These are phyloP conservation scores for Fusarium chaquense DNA, from an alignment of 2,329 filamentous ascomycete genomes.

Conservation along the genomic window DNA sequence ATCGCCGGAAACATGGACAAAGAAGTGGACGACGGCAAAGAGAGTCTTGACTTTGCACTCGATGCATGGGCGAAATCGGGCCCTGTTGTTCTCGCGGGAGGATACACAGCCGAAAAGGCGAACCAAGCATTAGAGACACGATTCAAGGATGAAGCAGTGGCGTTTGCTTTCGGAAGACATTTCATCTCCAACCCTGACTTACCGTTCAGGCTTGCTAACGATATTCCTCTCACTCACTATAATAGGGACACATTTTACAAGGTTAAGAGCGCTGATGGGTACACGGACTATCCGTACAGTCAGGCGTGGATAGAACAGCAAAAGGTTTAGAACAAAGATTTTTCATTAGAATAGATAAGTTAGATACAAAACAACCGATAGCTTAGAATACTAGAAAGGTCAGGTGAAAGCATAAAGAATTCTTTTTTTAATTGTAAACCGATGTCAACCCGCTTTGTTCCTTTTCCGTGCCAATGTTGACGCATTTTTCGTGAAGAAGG, in stretches of 20 bases:
- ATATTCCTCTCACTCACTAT: conserved; percentile 43
- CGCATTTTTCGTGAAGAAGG: not conserved
- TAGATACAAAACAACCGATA: no score
- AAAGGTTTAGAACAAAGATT: not conserved
- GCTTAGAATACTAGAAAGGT: not conserved
- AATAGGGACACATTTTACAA: conserved; percentile 49
- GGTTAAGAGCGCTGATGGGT: conserved; percentile 34
- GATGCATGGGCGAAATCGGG: conserved; percentile 46
- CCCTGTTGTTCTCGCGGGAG: conserved; percentile 52
- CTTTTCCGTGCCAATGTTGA: not conserved
- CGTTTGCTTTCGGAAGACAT: conserved; percentile 49
- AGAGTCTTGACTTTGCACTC: conserved; percentile 49
- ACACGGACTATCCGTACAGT: conserved; percentile 46
- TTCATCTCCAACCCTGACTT: conserved; percentile 48
- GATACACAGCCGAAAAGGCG: conserved; percentile 47
- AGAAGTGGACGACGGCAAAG: conserved; percentile 51
- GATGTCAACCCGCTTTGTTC: not conserved
- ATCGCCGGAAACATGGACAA: conserved; percentile 58
- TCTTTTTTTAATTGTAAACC: not conserved
- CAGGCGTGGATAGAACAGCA: not conserved
- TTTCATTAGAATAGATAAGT: not conserved
- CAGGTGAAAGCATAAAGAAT: no score
- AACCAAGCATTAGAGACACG: conserved; percentile 45
- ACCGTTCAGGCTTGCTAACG: conserved; percentile 36
- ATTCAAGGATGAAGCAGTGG: conserved; percentile 46